A percentile compares a stretch with the other conserved stretches of the same genome.
These are phyloP conservation scores for Rhodotorula sp. DNA, from an alignment of 1,284 basidiomycete genomes.

Conservation along the genomic window DNA sequence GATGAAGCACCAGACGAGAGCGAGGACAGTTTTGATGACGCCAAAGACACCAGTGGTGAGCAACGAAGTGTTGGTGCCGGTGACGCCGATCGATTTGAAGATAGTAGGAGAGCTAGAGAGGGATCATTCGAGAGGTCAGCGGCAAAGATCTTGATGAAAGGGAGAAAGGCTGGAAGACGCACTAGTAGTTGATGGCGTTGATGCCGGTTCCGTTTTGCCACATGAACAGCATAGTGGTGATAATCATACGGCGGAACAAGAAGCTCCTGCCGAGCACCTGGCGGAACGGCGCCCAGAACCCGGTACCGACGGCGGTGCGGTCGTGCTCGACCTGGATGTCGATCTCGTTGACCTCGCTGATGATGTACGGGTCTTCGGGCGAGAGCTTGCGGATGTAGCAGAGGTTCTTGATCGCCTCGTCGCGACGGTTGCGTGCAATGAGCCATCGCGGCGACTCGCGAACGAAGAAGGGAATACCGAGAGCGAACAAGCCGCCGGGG, in stretches of 20 bases:
- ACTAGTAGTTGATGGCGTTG: constrained; percentile 22
- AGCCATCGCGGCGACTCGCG: constrained; percentile 65
- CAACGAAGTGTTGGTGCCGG: constrained; percentile 55
- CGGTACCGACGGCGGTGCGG: constrained; percentile 29
- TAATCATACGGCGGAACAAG: constrained; percentile 29
- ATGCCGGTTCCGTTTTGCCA: constrained; percentile 43
- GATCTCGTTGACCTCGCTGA: constrained; percentile 36
- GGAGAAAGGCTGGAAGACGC: too few relatives aligned
- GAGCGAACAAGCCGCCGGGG: constrained; percentile 57
- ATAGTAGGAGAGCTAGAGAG: constrained; percentile 56
- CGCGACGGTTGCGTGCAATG: constrained; percentile 57
- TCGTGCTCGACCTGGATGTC: constrained; percentile 38
- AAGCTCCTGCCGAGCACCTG: constrained; percentile 30
- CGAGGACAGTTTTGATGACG: constrained; percentile 51
- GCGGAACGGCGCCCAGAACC: constrained; percentile 34
- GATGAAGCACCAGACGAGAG: constrained; percentile 48
- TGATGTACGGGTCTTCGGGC: constrained; percentile 24
- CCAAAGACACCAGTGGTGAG: constrained; percentile 57
- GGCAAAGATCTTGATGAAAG: too few relatives aligned
- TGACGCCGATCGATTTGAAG: constrained; percentile 59
- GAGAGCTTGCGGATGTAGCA: constrained; percentile 44
- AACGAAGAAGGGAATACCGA: constrained; percentile 55
- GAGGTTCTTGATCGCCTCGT: constrained; percentile 60
- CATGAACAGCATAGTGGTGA: constrained; percentile 50
- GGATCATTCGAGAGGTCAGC: too few relatives aligned